Conservation (phyloP, 306 rosid genomes). For the Casuarina equisetifolia region DNA sequence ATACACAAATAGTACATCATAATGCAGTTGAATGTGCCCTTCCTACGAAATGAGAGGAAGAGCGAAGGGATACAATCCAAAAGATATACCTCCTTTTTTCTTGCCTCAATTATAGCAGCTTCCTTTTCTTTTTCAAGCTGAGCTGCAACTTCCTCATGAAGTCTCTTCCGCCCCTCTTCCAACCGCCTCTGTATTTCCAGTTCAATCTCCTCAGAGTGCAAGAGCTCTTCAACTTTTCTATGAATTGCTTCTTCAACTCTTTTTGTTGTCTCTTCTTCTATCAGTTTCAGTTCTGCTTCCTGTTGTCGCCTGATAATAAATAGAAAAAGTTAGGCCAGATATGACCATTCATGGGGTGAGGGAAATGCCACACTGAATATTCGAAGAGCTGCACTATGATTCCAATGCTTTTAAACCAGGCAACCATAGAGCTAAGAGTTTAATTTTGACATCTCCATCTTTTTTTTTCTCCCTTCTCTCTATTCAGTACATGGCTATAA, state of each 20-base stretch:
- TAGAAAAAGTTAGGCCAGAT: conserved; percentile 44
- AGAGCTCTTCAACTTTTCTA: conserved; percentile 65
- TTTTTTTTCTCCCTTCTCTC: conserved; percentile 21
- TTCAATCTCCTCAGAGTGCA: conserved; percentile 58
- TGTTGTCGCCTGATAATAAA: conserved; percentile 60
- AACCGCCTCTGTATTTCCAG: conserved; percentile 62
- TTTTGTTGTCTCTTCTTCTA: conserved; percentile 81
- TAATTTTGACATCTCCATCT: conserved; percentile 32
- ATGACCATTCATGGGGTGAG: conserved; percentile 31
- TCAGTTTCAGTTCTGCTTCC: conserved; percentile 65
- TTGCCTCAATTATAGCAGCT: conserved; percentile 71
- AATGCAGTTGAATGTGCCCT: too few species aligned
- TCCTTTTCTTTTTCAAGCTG: conserved; percentile 80
- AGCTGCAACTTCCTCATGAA: conserved; percentile 58
- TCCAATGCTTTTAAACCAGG: conserved; percentile 32
- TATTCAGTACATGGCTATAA: conserved; percentile 47
- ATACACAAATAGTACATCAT: not conserved
- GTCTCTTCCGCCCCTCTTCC: conserved; percentile 70
- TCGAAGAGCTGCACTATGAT: not conserved
- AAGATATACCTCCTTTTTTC: conserved; percentile 59
- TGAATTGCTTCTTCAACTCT: conserved; percentile 72
- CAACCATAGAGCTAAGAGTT: conserved; percentile 24
- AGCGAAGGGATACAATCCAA: conserved; percentile 8
- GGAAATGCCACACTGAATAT: conserved; percentile 24
- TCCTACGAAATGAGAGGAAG: conserved; percentile 4